phyloP scores from a whole-genome alignment of 148 eudicot genomes.

The Rhododendron vialii region DNA sequence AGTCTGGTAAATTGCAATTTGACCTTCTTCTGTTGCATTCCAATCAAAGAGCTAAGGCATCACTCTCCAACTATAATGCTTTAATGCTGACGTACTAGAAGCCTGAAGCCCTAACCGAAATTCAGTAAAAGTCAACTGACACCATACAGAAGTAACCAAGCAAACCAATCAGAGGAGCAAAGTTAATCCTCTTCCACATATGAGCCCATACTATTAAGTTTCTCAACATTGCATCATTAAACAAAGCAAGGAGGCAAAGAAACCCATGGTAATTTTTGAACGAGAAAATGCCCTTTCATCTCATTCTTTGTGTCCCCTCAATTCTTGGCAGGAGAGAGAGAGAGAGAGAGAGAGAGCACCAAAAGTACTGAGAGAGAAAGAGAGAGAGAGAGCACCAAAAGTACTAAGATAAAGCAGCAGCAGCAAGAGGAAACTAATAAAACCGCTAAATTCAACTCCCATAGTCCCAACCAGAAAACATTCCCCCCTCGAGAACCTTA shows the following conservation, averaged over 20 bases:
- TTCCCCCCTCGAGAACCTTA: background rate
- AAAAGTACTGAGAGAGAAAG: no score
- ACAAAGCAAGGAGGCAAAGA: background rate
- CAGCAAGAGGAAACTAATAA: background rate
- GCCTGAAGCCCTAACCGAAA: background rate
- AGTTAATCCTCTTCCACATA: background rate
- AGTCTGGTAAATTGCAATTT: background rate
- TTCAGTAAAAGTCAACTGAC: background rate
- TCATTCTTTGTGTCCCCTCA: background rate
- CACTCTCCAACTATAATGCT: background rate
- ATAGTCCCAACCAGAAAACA: background rate
- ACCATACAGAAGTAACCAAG: slow-evolving; percentile 2
- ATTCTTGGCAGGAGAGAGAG: background rate
- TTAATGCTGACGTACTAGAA: background rate
- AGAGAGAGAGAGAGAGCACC: background rate
- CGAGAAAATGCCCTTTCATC: background rate
- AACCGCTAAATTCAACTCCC: background rate
- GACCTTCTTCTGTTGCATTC: background rate
- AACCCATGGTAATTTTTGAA: background rate
- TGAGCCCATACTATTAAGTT: background rate
- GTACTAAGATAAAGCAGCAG: background rate
- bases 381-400: no score
- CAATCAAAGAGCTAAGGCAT: background rate
- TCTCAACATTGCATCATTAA: background rate
- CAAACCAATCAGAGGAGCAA: background rate